Evolutionary conservation across 108 stramenopile genomes (phyloP).

Genomic region (Cyclotella baltica): DNA sequence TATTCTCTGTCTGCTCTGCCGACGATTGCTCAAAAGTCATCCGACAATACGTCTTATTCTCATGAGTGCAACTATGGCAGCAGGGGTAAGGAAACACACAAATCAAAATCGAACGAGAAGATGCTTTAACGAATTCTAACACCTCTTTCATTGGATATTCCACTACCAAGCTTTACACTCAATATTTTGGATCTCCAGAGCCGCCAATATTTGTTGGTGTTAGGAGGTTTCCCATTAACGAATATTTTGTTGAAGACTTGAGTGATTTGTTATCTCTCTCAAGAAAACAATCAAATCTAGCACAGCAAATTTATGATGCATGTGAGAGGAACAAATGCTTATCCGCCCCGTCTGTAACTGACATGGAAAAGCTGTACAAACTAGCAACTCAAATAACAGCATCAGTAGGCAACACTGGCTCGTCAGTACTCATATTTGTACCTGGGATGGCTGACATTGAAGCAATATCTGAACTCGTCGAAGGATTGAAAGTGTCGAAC

Average conservation of each 20-base stretch:
- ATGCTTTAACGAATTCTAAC: too few species aligned
- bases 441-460: conserved; percentile 96
- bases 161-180: conserved; percentile 64
- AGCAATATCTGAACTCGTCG: conserved; percentile 79
- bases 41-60: conserved; percentile 82
- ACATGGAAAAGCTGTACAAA: conserved; percentile 57
- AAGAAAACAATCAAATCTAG: conserved; percentile 50
- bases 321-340: conserved; percentile 61
- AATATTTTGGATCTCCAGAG: conserved; percentile 78
- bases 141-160: too few species aligned
- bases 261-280: conserved; percentile 45
- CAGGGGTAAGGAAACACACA: conserved; percentile 33
- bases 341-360: conserved; percentile 48
- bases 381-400: conserved; percentile 62
- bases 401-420: conserved; percentile 68
- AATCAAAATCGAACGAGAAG: too few species aligned
- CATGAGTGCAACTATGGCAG: conserved; percentile 93
- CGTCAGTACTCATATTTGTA: conserved; percentile 95
- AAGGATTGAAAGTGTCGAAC: conserved; percentile 60
- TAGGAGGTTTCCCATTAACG: conserved; percentile 77
- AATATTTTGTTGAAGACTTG: conserved; percentile 85
- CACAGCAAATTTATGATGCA: conserved; percentile 47
- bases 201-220: conserved; percentile 84
- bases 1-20: conserved; percentile 86
- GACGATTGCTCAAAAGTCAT: conserved; percentile 75